Conservation (phyloP, 495 filamentous ascomycete species). For the Penicillium maclennaniae region DNA sequence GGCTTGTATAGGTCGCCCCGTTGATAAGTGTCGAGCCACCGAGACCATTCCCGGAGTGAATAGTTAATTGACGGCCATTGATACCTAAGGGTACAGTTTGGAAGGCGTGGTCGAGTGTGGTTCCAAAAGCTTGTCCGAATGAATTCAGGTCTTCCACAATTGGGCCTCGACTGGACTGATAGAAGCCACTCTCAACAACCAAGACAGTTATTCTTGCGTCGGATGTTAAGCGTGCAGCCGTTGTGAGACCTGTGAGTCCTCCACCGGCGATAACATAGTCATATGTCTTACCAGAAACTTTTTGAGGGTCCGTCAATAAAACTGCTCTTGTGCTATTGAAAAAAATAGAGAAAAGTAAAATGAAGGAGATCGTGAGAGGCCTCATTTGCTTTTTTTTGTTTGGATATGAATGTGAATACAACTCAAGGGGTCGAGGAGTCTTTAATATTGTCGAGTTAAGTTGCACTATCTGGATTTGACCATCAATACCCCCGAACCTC, state of each 20-base stretch:
- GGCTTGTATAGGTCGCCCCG: conserved; percentile 45
- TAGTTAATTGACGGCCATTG: conserved; percentile 12
- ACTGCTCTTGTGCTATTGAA: background rate
- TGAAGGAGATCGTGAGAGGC: background rate
- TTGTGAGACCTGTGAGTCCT: conserved; percentile 40
- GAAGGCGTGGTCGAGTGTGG: conserved; percentile 7
- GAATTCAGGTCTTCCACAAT: conserved; percentile 26
- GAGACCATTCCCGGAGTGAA: conserved; percentile 28
- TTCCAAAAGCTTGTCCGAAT: conserved; percentile 28
- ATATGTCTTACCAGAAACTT: conserved; percentile 2
- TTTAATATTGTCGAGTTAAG: too few relatives aligned
- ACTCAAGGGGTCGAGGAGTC: background rate
- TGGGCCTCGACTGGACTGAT: conserved; percentile 17
- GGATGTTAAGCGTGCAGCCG: conserved; percentile 41
- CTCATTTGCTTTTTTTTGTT: background rate
- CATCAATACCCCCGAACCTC: too few relatives aligned
- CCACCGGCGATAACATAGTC: conserved; percentile 30
- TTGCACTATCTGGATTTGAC: too few relatives aligned
- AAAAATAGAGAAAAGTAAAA: background rate
- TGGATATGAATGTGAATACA: background rate
- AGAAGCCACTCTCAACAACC: conserved; percentile 41
- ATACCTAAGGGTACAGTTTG: conserved; percentile 13
- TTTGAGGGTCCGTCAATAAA: background rate
- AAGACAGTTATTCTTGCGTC: conserved; percentile 37
- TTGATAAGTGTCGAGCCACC: conserved; percentile 59